Base-by-base conservation (phyloP, 495 filamentous ascomycete species). In the Penicillium verhagenii region DNA sequence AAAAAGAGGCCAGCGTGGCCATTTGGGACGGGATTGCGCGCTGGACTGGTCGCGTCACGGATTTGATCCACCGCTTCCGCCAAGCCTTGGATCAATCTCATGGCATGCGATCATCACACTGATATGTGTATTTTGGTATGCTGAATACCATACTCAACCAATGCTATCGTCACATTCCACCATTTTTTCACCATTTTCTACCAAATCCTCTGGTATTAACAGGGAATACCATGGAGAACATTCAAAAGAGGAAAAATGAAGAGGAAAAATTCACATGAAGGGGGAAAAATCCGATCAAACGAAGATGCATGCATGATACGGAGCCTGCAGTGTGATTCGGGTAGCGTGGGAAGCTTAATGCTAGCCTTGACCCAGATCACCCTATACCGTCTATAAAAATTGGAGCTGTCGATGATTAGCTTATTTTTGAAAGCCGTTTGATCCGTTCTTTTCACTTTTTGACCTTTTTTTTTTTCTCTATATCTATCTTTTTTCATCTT, bases 41-140 rank as follows among this genome's bases (percentile, higher is more conserved):
- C 51, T 60, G 56, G 61, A 56, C 56, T 56, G 56, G 64, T 56
- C 54, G 47, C 25, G 21, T 53, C 47, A 45, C 37, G 43, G 48
- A 44, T 53, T 33, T 49, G 55, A 51, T 57, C 57, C 60, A 57
- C 54, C 42, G 51, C 43, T 52, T 26, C n/a, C 47, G 64, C 61
- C 64, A 60, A 62, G 61, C 20, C 61, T 43, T 54, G 25, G 58
- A 66, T 51, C 52, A 58, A 57, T 66, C 64, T 58, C 50, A 61
- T 43, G 58, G 56, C 50, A 54, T 58, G 60, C 64, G 37, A 56
- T 58, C 54, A 65, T 62, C 59, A 31, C 59, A 31, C 38, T 35
- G n/a, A 18, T 24, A 19, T 45, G 40, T n/a, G n/a, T n/a, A 13
- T 25, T 16, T 45, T 14, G 42, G 42, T 45, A 45, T 45, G 42